phyloP scores from a whole-genome alignment of 129 eudicot species.

The Pulicaria dysenterica region DNA sequence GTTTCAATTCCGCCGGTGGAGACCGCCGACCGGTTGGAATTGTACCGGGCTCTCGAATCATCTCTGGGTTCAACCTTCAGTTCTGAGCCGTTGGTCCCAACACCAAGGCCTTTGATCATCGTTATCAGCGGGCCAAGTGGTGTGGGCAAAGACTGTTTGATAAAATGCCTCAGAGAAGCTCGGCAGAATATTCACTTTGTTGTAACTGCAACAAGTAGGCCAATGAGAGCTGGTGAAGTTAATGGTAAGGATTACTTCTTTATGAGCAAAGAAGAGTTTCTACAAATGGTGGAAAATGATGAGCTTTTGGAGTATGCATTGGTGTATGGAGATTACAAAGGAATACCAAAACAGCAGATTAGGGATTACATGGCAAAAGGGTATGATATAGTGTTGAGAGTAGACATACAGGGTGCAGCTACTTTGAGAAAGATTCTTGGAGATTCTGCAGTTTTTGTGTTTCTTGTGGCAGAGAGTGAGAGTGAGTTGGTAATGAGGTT shows the following conservation, averaged over 20 bases:
- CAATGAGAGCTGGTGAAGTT: slow-evolving; percentile 65
- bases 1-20: slow-evolving; percentile 61
- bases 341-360: slow-evolving; percentile 68
- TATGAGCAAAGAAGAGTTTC: slow-evolving; percentile 58
- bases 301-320: slow-evolving; percentile 72
- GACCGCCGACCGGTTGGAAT: slow-evolving; percentile 49
- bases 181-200: slow-evolving; percentile 69
- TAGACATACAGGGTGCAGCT: slow-evolving; percentile 82
- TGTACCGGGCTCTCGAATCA: slow-evolving; percentile 75
- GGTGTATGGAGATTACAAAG: slow-evolving; percentile 70
- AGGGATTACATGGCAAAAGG: slow-evolving; percentile 72
- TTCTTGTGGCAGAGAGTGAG: slow-evolving; percentile 81
- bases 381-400: slow-evolving; percentile 77
- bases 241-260: slow-evolving; percentile 75
- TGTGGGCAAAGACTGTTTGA: slow-evolving; percentile 85
- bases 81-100: slow-evolving; percentile 53
- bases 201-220: slow-evolving; percentile 80
- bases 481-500: slow-evolving; percentile 72
- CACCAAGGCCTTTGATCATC: slow-evolving; percentile 62
- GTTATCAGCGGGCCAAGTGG: slow-evolving; percentile 94
- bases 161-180: slow-evolving; percentile 61
- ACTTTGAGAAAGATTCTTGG: slow-evolving; percentile 74
- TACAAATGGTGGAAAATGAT: slow-evolving; percentile 54
- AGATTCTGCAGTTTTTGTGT: slow-evolving; percentile 64
- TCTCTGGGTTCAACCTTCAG: slow-evolving; percentile 64